Conservation (phyloP, 371 early-diverging fungal species). For the Apophysomyces trapeziformis region DNA sequence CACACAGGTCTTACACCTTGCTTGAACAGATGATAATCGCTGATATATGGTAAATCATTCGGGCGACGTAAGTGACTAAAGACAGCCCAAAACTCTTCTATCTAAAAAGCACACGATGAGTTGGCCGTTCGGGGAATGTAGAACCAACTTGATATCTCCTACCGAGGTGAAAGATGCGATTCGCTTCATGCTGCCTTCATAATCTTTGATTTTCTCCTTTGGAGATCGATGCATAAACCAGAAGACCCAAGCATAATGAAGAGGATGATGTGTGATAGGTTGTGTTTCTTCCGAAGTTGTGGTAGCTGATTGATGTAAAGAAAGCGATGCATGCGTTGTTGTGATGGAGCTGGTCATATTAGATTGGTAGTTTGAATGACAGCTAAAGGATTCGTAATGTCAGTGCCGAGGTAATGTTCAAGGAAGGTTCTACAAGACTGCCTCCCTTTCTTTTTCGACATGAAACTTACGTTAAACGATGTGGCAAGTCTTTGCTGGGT, state of each 20-base stretch:
- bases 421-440: background rate
- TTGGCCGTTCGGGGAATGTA: background rate
- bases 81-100: conserved; percentile 94
- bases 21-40: conserved; percentile 96
- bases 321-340: conserved; percentile 6
- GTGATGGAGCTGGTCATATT: conserved; percentile 11
- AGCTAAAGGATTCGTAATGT: background rate
- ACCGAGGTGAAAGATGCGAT: conserved; percentile 84
- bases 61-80: conserved; percentile 89
- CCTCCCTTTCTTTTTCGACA: background rate
- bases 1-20: conserved; percentile 96
- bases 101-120: conserved; percentile 40
- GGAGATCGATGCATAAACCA: conserved; percentile 93
- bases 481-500: too few relatives aligned
- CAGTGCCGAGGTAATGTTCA: background rate
- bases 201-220: conserved; percentile 84
- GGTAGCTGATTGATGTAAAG: conserved; percentile 6
- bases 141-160: conserved; percentile 22
- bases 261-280: conserved; percentile 42
- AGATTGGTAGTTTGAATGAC: background rate
- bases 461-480: background rate
- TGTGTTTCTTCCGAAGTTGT: conserved; percentile 2
- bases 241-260: conserved; percentile 78
- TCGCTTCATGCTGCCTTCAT: conserved; percentile 86
- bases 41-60: conserved; percentile 84